These are phyloP conservation scores for Euclidium syriacum DNA, from an alignment of 345 rosid species.

Conservation along the genomic window DNA sequence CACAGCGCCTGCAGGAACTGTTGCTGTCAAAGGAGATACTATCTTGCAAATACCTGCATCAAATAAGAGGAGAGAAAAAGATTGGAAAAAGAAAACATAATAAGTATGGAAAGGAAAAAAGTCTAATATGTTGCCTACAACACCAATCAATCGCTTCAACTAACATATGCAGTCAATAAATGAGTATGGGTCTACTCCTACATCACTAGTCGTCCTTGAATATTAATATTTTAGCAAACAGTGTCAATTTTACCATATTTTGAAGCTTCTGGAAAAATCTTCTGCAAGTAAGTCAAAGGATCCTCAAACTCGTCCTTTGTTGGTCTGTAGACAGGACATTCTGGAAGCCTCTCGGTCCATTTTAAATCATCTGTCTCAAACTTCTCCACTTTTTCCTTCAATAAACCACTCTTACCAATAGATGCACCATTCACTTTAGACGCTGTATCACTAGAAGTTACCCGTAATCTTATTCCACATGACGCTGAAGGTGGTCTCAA, in stretches of 20 bases:
- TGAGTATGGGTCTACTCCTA: background rate
- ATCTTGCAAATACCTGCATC: slow-evolving; percentile 91
- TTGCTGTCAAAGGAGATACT: slow-evolving; percentile 70
- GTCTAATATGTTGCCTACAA: background rate
- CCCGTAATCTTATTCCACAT: slow-evolving; percentile 69
- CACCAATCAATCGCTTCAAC: background rate
- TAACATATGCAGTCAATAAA: slow-evolving; percentile 5
- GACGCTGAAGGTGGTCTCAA: slow-evolving; percentile 59
- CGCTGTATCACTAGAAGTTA: slow-evolving; percentile 39
- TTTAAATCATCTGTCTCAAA: slow-evolving; percentile 66
- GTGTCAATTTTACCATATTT: slow-evolving; percentile 56
- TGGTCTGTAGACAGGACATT: slow-evolving; percentile 94
- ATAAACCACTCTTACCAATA: slow-evolving; percentile 43
- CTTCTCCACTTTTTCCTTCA: slow-evolving; percentile 66
- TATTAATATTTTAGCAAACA: background rate
- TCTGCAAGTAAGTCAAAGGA: slow-evolving; percentile 85
- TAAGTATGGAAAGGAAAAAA: background rate
- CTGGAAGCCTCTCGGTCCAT: slow-evolving; percentile 86
- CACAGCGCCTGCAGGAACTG: slow-evolving; percentile 94
- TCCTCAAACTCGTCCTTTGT: slow-evolving; percentile 94
- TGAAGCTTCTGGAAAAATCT: slow-evolving; percentile 93
- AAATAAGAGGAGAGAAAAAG: slow-evolving; percentile 7
- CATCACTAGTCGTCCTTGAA: background rate
- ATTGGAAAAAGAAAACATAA: background rate
- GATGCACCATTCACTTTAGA: slow-evolving; percentile 33